phyloP scores from a whole-genome alignment of 2,329 filamentous ascomycete genomes.

The Botrytis sinoallii region DNA sequence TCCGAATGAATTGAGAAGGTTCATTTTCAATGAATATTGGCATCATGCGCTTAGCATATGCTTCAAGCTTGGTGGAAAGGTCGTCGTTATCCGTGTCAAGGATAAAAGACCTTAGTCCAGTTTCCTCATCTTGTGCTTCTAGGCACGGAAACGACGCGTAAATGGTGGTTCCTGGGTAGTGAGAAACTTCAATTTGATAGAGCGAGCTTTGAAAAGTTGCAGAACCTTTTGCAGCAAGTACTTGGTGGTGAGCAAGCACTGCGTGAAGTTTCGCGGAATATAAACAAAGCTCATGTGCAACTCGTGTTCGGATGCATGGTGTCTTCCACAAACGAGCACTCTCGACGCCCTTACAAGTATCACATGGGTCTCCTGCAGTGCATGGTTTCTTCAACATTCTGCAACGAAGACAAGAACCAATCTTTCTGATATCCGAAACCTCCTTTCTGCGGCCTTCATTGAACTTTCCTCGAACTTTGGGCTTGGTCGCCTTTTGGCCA shows the following conservation, averaged over 20 bases:
- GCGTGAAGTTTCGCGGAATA: conserved; percentile 63
- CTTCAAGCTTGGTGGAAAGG: conserved; percentile 55
- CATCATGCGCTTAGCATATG: conserved; percentile 58
- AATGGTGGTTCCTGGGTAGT: conserved; percentile 51
- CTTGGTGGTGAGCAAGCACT: conserved; percentile 57
- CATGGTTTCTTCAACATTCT: conserved; percentile 65
- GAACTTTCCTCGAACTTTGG: conserved; percentile 56
- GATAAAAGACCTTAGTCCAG: conserved; percentile 45
- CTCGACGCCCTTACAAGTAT: conserved; percentile 61
- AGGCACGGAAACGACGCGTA: conserved; percentile 36
- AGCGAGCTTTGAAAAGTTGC: conserved; percentile 48
- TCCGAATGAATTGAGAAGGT: conserved; percentile 57
- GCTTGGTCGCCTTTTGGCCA: conserved; percentile 32
- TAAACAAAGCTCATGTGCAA: conserved; percentile 59
- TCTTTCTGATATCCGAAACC: conserved; percentile 62
- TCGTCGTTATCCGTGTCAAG: conserved; percentile 61
- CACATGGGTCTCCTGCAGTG: conserved; percentile 60
- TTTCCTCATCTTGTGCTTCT: conserved; percentile 34
- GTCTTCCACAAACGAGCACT: conserved; percentile 63
- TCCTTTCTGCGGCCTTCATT: conserved; percentile 58
- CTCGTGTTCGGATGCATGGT: conserved; percentile 59
- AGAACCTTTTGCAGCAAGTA: conserved; percentile 53
- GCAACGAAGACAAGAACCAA: conserved; percentile 64
- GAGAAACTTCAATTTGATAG: conserved; percentile 51
- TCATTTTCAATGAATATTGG: conserved; percentile 58